Percentiles rank a stretch among this genome's conserved stretches.
These are phyloP conservation scores for Catunica adiposa DNA, from an alignment of 2,329 filamentous ascomycete species.

Conservation along the genomic window DNA sequence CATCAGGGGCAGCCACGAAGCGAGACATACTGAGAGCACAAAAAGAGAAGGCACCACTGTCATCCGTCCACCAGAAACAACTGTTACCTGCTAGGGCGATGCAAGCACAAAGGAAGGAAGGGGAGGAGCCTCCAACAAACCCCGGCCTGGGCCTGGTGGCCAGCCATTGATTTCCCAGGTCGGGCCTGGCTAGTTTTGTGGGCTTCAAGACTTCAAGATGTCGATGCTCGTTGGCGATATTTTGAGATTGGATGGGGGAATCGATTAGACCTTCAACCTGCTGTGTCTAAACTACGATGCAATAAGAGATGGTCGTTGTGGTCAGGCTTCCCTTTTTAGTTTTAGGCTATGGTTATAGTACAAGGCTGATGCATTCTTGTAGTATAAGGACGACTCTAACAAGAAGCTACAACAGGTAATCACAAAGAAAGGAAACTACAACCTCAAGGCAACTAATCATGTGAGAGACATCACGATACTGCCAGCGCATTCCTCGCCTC, in stretches of 20 bases:
- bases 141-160: neutral
- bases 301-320: no score
- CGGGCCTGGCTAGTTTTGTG: neutral
- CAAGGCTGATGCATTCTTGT: no score
- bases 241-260: no score
- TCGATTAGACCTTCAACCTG: no score
- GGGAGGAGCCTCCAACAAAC: neutral
- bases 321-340: neutral
- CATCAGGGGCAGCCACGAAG: neutral
- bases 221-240: no score
- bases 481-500: neutral
- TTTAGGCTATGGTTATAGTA: neutral
- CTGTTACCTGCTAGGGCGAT: neutral
- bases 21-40: neutral
- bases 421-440: neutral
- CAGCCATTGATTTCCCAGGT: slow-evolving; percentile 1
- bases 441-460: neutral
- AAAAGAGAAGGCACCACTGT: neutral
- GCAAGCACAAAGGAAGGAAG: neutral
- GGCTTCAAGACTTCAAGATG: no score
- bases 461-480: neutral
- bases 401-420: neutral
- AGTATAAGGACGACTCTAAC: neutral
- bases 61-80: neutral
- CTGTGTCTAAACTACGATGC: no score